Evolutionary conservation across 495 filamentous ascomycete species (phyloP), one percentile per base, ranked within the genome.

Genomic region (Xylaria grammica): DNA sequence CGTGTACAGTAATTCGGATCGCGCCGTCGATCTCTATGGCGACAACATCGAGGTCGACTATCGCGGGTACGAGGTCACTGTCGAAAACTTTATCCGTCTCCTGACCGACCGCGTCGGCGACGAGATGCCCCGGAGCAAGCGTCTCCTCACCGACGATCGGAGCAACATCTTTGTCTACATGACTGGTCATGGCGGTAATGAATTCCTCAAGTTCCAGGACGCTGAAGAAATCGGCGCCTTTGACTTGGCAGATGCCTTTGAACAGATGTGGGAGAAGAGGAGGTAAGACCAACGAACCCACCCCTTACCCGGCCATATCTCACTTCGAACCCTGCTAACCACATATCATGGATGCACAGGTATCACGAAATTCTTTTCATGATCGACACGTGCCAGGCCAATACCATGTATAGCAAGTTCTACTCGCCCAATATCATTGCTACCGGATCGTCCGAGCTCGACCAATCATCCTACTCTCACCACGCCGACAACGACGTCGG

Each of bases 221-320:
- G 90, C 92, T 27, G 95, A 99, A 79, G 95, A 99, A 77, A 97
- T 99, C 51, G 93, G 92, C 62, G 91, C 92, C 0, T 97, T 94
- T 78, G 95, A 99, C 81, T 78, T 99, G 55, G 95, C 95, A 27
- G 91, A 99, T 80, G 95, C 96, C 13, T 98, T 99, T 75, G 94
- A 94, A 77, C 95, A 99, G 85, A 99, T 99, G 95, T 97, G 94
- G 92, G 96, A 99, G 81, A 99, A 99, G 88, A 93, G 94, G 80
- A 85, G 95, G 78, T 94, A 84, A 55, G 5, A 27, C 9, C 4
- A 15, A 24, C 4, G 19, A 48, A 20, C 11, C 13, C 40, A 17
- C 3, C 8, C 40, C 13, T 42, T 11, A 42, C 8, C 13, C n/a
- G 4, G 15, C 11, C 3, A 22, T 11, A 4, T 19, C 19, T 20